Evolutionary conservation across 2,329 filamentous ascomycete genomes (phyloP), one percentile per base, ranked within the genome.

Genomic region (Fusarium drepaniforme): DNA sequence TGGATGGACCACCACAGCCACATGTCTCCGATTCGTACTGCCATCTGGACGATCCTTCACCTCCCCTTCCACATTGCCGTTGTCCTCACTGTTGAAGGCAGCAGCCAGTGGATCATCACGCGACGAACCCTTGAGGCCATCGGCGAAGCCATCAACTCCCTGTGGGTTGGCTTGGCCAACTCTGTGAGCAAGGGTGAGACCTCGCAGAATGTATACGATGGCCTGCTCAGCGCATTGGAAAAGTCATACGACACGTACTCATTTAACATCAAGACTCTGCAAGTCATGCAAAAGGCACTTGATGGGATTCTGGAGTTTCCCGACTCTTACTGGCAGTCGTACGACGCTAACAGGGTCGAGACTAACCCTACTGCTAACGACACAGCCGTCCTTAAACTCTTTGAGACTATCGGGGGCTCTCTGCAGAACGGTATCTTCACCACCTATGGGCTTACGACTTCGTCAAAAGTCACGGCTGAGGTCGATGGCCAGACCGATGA

Each of bases 341-440:
- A n/a, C 18, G 49, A 30, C 25, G 0, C 0, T 11, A 5, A 33
- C 25, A 18, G 18, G 49, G 3, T 0, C 6, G 0, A 1, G 1
- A 5, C 4, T 7, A 53, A 53, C 25, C 49, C 49, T 7, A 8
- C 3, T 2, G 25, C 5, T 13, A 53, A 53, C 13, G 49, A 53
- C 25, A 53, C 28, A 3, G 11, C 1, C 49, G 9, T 53, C 11
- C 0, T 0, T 30, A 0, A n/a, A 1, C 1, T 7, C 11, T 1
- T 33, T 13, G 5, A 0, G 5, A 30, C 25, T 11, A 12, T 53
- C 18, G 0, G 0, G 16, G 6, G 3, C 49, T 53, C 49, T 1
- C 49, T 53, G 49, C 2, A 1, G 0, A 53, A 53, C 49, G 28
- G 3, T 28, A 8, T 53, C 11, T n/a, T 33, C 16, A 3, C 0